Base-by-base conservation (phyloP, 345 rosid species). In the Corchorus olitorius region DNA sequence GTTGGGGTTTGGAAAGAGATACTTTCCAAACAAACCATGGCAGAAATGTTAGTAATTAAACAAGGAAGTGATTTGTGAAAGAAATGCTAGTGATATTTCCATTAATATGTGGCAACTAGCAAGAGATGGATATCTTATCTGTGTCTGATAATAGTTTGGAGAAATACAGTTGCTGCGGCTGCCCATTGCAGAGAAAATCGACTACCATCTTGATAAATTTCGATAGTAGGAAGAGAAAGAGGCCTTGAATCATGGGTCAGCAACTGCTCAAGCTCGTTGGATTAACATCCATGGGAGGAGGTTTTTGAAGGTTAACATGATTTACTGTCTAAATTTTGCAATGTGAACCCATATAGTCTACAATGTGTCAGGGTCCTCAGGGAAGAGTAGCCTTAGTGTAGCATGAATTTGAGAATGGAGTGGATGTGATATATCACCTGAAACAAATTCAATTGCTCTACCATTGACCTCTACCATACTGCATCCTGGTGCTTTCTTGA, bases 391-490 rank as follows among this genome's bases (percentile, higher is more conserved):
- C 59, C 79, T 77, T 73, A 89, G 78, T 52, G 80, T 37, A 64
- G 79, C 78, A 62, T 85, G 86, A 50, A 88, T 89, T 59, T 86
- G 80, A 74, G 75, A 78, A 61, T 62, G 61, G 52, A 78, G 53
- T 55, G 74, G 77, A 75, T 89, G 85, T 0, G 86, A 79, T 14
- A 63, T 79, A 80, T 89, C 93, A 74, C 90, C 93, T 2, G 91
- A 83, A 45, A 86, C 88, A 69, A 89, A 89, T 54, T 83, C 88
- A 19, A 77, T 76, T 61, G 76, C 77, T 48, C 50, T 74, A 52
- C 87, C 89, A 80, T 88, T 81, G 16, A 89, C 84, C 81, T 89
- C 90, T 68, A 89, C 68, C 84, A 84, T 68, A 77, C 91, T 88
- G 79, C 90, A 81, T 20, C 93, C 90, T 17, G 90, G 87, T 75